Evolutionary conservation across 192 early-diverging fungal species (phyloP).

Genomic region (Backusella macrospora): DNA sequence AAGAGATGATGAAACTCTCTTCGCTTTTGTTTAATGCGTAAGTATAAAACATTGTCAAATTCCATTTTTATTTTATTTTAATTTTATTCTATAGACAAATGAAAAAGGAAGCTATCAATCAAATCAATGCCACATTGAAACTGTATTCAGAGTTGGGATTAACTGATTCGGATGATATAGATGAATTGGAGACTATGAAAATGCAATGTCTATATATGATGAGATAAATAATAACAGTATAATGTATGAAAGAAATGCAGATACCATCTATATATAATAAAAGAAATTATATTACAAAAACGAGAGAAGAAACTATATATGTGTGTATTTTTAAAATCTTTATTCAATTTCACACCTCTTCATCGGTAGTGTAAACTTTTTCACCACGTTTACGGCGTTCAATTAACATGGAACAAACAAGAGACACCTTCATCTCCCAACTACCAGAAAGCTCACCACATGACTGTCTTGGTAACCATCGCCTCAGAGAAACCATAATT

Average conservation of each 20-base stretch:
- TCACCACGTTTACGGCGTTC: conserved; percentile 61
- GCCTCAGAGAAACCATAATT: conserved; percentile 71
- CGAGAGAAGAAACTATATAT: not conserved
- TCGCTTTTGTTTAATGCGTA: conserved; percentile 25
- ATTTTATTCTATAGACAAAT: not conserved
- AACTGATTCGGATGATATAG: conserved; percentile 16
- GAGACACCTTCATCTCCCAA: conserved; percentile 89
- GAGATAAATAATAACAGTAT: not conserved
- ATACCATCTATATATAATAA: not conserved
- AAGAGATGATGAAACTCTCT: conserved; percentile 35
- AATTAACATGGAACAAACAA: conserved; percentile 83
- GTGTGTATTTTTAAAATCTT: not conserved
- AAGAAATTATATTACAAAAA: not conserved
- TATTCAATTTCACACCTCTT: conserved; percentile 19
- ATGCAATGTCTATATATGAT: not conserved
- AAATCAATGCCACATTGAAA: conserved; percentile 20
- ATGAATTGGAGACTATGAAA: conserved; percentile 26
- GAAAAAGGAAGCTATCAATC: conserved; percentile 12
- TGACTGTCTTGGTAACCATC: conserved; percentile 61
- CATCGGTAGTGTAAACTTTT: conserved; percentile 40
- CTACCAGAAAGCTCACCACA: conserved; percentile 83
- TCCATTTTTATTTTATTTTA: not conserved
- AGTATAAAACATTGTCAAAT: not conserved
- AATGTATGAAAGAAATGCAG: not conserved
- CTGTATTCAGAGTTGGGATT: conserved; percentile 19